Percentiles rank a stretch among this genome's conserved stretches.
These are phyloP conservation scores for Calocybe indica DNA, from an alignment of 768 basidiomycete species.

Conservation along the genomic window DNA sequence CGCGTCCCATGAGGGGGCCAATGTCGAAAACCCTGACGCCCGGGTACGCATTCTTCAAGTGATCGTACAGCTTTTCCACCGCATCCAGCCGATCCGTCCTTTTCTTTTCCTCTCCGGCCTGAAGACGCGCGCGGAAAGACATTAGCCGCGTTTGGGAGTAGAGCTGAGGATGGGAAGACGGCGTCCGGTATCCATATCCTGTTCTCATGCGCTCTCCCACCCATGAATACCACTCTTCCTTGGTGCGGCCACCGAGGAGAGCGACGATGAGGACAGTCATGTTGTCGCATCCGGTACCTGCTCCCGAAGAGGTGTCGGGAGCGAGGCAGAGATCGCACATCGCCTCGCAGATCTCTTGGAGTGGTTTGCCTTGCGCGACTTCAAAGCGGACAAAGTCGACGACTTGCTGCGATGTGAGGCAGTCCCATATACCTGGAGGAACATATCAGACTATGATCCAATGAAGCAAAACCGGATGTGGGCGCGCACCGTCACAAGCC, in stretches of 20 bases:
- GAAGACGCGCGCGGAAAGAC: conserved; percentile 57
- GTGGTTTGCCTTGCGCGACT: conserved; percentile 71
- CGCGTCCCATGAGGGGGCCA: conserved; percentile 52
- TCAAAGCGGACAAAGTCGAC: conserved; percentile 83
- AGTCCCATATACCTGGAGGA: conserved; percentile 94
- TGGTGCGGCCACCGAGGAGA: conserved; percentile 78
- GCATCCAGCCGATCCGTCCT: conserved; percentile 20
- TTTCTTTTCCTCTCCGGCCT: conserved; percentile 48
- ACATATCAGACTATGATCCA: conserved; percentile 6
- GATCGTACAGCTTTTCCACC: too few species aligned
- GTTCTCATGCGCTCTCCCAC: conserved; percentile 74
- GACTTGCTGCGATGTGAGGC: conserved; percentile 87
- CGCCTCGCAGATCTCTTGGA: conserved; percentile 81
- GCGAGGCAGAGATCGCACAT: conserved; percentile 93
- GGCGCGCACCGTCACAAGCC: conserved; percentile 85
- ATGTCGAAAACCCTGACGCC: conserved; percentile 60
- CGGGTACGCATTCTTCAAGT: conserved; percentile 17
- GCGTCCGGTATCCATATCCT: conserved; percentile 73
- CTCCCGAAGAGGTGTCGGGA: conserved; percentile 84
- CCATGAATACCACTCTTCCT: conserved; percentile 92
- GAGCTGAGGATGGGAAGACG: conserved; percentile 67
- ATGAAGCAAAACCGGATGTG: neutral
- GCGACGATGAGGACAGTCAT: conserved; percentile 96
- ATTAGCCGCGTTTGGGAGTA: conserved; percentile 61
- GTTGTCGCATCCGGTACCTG: conserved; percentile 97